Percentiles rank a stretch among this genome's conserved stretches.
Evolutionary conservation across 2,329 filamentous ascomycete genomes (phyloP).

Genomic region (Acrodontium crateriforme): DNA sequence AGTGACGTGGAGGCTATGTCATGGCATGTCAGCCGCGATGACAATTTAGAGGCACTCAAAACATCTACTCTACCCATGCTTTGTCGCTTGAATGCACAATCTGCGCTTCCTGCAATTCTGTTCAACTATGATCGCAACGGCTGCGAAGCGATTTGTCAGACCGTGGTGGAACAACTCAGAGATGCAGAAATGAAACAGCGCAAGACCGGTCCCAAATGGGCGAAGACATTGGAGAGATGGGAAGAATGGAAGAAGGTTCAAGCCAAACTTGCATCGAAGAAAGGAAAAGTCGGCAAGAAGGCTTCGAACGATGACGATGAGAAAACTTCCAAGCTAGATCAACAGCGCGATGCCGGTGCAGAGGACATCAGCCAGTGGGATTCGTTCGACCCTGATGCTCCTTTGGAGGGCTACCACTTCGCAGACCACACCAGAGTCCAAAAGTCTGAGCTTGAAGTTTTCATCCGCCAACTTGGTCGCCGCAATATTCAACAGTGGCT

Average conservation of each 20-base stretch:
- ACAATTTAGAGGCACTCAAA: slow-evolving; percentile 16
- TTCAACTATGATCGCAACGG: slow-evolving; percentile 60
- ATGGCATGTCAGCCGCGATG: slow-evolving; percentile 4
- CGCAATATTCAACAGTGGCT: slow-evolving; percentile 40
- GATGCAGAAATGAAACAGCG: slow-evolving; percentile 45
- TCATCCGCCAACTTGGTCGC: slow-evolving; percentile 38
- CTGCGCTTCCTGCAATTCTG: slow-evolving; percentile 57
- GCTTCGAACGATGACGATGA: slow-evolving; percentile 25
- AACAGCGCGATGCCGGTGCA: slow-evolving; percentile 42
- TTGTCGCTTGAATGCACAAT: slow-evolving; percentile 45
- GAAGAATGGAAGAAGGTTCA: slow-evolving; percentile 42
- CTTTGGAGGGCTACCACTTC: slow-evolving; percentile 51
- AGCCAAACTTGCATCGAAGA: slow-evolving; percentile 24
- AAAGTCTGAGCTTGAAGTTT: slow-evolving; percentile 43
- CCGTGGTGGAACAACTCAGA: slow-evolving; percentile 40
- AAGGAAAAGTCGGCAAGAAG: slow-evolving; percentile 26
- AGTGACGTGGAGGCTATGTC: slow-evolving; percentile 4
- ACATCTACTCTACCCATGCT: slow-evolving; percentile 44
- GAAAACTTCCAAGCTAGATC: slow-evolving; percentile 42
- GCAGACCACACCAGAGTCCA: slow-evolving; percentile 47
- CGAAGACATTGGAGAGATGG: slow-evolving; percentile 43
- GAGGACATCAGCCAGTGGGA: slow-evolving; percentile 44
- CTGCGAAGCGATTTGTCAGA: slow-evolving; percentile 47
- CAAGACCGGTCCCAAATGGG: slow-evolving; percentile 44
- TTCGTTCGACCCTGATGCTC: slow-evolving; percentile 53